phyloP scores from a whole-genome alignment of 768 basidiomycete species.

The Kwoniella europaea region DNA sequence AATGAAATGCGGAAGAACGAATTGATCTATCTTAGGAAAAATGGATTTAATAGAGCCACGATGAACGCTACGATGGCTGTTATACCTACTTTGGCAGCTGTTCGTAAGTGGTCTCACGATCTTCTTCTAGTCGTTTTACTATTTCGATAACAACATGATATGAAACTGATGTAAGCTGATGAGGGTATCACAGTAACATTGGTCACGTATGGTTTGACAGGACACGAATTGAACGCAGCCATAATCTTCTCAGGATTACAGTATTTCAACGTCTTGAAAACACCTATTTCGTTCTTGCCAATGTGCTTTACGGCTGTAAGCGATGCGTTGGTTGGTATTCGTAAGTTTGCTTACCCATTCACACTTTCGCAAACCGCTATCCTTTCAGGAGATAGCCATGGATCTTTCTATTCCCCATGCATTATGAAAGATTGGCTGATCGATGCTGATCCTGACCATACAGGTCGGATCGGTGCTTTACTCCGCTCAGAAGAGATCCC shows the following conservation, averaged over 20 bases:
- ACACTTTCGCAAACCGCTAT: neutral
- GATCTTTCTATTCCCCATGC: no score
- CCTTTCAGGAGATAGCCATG: no score
- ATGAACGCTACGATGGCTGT: constrained; percentile 57
- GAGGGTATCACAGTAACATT: constrained; percentile 52
- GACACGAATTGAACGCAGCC: constrained; percentile 65
- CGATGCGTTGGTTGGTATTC: constrained; percentile 64
- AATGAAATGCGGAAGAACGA: constrained; percentile 38
- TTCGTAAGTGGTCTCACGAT: constrained; percentile 46
- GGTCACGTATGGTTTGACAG: constrained; percentile 69
- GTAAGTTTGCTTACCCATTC: constrained; percentile 28
- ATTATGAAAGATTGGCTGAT: no score
- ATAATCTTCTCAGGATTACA: constrained; percentile 67
- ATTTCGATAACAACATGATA: no score
- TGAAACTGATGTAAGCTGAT: neutral
- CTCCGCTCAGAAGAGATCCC: constrained; percentile 65
- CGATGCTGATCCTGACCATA: neutral
- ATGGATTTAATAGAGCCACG: constrained; percentile 33
- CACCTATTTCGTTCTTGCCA: constrained; percentile 46
- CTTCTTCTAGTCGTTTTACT: neutral
- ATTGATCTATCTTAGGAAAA: constrained; percentile 35
- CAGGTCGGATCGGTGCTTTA: constrained; percentile 7
- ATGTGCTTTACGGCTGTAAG: constrained; percentile 49
- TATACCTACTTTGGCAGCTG: constrained; percentile 64
- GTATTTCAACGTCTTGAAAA: constrained; percentile 63